Percentiles rank a stretch among this genome's conserved stretches.
Conservation (phyloP, 768 basidiomycete genomes). For the Erythrobasidium yunnanense region DNA sequence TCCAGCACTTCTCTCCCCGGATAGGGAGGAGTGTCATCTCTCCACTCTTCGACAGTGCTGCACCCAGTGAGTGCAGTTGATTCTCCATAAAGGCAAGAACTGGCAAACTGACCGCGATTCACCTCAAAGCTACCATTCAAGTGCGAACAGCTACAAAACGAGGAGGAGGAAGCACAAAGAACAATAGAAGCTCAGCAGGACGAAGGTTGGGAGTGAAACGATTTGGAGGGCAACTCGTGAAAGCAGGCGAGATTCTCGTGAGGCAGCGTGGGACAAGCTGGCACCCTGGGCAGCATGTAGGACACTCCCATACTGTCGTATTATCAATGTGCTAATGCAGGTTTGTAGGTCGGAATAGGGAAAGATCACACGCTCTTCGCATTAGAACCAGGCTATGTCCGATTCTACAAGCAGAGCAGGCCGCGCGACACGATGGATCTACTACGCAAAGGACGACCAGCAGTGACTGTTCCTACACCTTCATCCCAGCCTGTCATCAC, state of each 20-base stretch:
- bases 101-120: not conserved
- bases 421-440: not conserved
- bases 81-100: not conserved
- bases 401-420: conserved; percentile 56
- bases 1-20: not conserved
- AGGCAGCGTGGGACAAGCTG: conserved; percentile 86
- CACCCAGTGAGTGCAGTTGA: conserved; percentile 1
- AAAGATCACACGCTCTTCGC: conserved; percentile 93
- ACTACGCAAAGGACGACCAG: not conserved
- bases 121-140: conserved; percentile 41
- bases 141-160: conserved; percentile 91
- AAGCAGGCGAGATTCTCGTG: conserved; percentile 87
- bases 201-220: conserved; percentile 90
- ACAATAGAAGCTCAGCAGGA: conserved; percentile 84
- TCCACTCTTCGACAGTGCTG: conserved; percentile 3
- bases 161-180: conserved; percentile 85
- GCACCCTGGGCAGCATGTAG: conserved; percentile 84
- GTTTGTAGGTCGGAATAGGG: conserved; percentile 66
- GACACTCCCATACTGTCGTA: conserved; percentile 37
- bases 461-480: not conserved
- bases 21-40: conserved; percentile 12
- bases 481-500: not conserved
- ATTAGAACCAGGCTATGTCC: conserved; percentile 75
- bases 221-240: conserved; percentile 62
- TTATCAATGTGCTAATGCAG: not conserved